phyloP scores from a whole-genome alignment of 768 basidiomycete species.

The Xerocomellus intermedius region DNA sequence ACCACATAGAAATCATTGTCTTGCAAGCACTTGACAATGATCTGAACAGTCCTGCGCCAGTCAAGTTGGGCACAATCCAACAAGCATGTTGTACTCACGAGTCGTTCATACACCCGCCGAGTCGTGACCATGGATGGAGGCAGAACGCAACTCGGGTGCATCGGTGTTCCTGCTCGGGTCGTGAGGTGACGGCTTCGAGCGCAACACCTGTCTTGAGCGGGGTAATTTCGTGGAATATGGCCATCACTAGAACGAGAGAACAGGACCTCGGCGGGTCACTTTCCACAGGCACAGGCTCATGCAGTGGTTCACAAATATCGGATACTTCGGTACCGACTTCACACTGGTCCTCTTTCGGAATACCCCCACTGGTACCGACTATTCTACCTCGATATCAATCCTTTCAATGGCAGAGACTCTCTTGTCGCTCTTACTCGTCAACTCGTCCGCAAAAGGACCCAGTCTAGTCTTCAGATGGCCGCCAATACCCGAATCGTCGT shows the following conservation, averaged over 20 bases:
- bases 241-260: background rate
- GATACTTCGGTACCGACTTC: background rate
- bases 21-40: slow-evolving; percentile 44
- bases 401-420: slow-evolving; percentile 59
- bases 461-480: slow-evolving; percentile 86
- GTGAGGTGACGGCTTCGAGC: slow-evolving; percentile 41
- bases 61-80: background rate
- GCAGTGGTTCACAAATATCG: background rate
- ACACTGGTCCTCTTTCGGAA: no score
- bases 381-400: background rate
- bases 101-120: slow-evolving; percentile 75
- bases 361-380: no score
- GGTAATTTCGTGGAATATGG: slow-evolving; percentile 6
- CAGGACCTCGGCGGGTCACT: no score
- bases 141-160: slow-evolving; percentile 59
- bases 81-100: slow-evolving; percentile 48
- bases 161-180: slow-evolving; percentile 20
- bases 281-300: background rate
- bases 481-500: slow-evolving; percentile 58
- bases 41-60: slow-evolving; percentile 36
- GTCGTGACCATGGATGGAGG: slow-evolving; percentile 84
- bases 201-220: slow-evolving; percentile 40
- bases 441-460: slow-evolving; percentile 78
- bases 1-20: slow-evolving; percentile 55
- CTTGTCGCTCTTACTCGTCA: slow-evolving; percentile 78